Evolutionary conservation across 495 filamentous ascomycete genomes (phyloP).

Genomic region (Podospora pseudoanserina): DNA sequence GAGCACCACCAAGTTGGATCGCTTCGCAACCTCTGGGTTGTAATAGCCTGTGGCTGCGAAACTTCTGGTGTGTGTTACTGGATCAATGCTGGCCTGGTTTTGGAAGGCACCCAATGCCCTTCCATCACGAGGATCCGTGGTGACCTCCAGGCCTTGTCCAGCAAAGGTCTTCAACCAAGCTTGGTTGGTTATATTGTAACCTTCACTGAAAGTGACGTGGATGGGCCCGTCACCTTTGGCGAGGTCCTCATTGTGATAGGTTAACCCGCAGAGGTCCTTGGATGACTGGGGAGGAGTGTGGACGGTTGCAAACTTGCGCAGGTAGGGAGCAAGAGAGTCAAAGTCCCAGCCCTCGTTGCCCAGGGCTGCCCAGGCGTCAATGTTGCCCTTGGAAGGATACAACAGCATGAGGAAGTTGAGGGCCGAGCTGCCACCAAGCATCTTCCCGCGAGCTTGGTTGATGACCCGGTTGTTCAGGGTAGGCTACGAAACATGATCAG

Average conservation of each 20-base stretch:
- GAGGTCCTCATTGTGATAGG: slow-evolving; percentile 34
- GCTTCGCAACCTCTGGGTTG: slow-evolving; percentile 28
- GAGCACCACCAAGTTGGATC: slow-evolving; percentile 46
- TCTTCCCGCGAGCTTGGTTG: slow-evolving; percentile 48
- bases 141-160: slow-evolving; percentile 31
- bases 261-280: slow-evolving; percentile 30
- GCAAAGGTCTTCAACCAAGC: slow-evolving; percentile 40
- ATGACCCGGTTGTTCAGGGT: slow-evolving; percentile 34
- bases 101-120: slow-evolving; percentile 44
- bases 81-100: slow-evolving; percentile 44
- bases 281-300: slow-evolving; percentile 29
- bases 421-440: slow-evolving; percentile 54
- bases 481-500: slow-evolving; percentile 21
- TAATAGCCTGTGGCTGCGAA: slow-evolving; percentile 41
- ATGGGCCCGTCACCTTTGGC: slow-evolving; percentile 38
- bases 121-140: slow-evolving; percentile 39
- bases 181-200: slow-evolving; percentile 31
- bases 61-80: slow-evolving; percentile 36
- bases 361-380: slow-evolving; percentile 54
- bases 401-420: slow-evolving; percentile 54
- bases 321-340: slow-evolving; percentile 48
- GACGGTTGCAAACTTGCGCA: slow-evolving; percentile 40
- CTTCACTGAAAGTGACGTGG: slow-evolving; percentile 40
- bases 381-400: slow-evolving; percentile 39
- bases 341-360: slow-evolving; percentile 55